Evolutionary conservation across 257 asterid genomes (phyloP).

Genomic region (Scutellaria baicalensis): DNA sequence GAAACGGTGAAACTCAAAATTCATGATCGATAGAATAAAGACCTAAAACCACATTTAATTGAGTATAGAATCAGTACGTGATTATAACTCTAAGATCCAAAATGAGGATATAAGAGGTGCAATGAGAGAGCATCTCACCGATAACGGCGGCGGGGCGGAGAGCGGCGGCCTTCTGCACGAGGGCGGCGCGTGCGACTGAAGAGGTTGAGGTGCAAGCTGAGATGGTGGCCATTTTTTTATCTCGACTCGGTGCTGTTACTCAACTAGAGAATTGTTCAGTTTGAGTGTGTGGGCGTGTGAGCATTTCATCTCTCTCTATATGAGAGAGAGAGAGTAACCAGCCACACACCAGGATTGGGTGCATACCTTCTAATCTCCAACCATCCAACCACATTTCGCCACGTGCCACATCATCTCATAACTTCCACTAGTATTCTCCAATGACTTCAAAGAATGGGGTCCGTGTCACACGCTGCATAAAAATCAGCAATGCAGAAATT

Average conservation of each 20-base stretch:
- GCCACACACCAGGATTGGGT: slow-evolving; percentile 41
- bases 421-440: slow-evolving; percentile 10
- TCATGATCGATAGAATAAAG: too few species aligned
- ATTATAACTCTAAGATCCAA: too few species aligned
- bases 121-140: slow-evolving; percentile 17
- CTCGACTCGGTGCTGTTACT: not conserved
- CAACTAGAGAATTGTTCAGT: slow-evolving; percentile 3
- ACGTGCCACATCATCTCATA: slow-evolving; percentile 35
- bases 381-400: slow-evolving; percentile 43
- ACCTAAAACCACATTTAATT: too few species aligned
- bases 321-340: slow-evolving; percentile 4
- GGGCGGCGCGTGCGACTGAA: slow-evolving; percentile 43
- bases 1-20: too few species aligned
- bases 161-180: slow-evolving; percentile 34
- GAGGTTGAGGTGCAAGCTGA: slow-evolving; percentile 54
- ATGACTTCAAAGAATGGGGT: not conserved
- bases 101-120: too few species aligned
- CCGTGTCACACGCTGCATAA: not conserved
- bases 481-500: not conserved
- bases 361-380: slow-evolving; percentile 35
- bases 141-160: slow-evolving; percentile 30
- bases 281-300: not conserved
- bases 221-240: slow-evolving; percentile 55
- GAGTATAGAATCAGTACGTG: too few species aligned
- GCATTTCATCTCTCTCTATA: slow-evolving; percentile 4